Evolutionary conservation across 345 rosid genomes (phyloP), one percentile per base, ranked within the genome.

Genomic region (Brassica cretica): DNA sequence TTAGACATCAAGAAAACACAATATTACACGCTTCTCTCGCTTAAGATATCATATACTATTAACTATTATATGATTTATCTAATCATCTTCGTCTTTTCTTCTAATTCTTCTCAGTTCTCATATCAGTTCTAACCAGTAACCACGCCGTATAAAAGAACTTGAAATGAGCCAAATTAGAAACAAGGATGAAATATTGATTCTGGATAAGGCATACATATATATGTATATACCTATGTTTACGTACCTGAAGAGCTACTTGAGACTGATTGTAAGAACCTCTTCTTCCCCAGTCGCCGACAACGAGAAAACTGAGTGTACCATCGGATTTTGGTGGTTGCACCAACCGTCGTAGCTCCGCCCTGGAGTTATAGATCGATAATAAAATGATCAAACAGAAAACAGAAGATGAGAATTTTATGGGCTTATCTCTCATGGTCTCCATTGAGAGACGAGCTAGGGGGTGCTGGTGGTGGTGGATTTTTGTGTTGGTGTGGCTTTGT

Each of bases 251-350:
- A 71, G 97, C 94, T 27, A 89, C 94, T 32, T 76, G 66, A 5
- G 93, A 86, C 70, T 91, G 97, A 32, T 91, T 91, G 77, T 65
- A 88, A 27, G 62, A 27, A 27, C 94, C 94, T 76, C 80, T 73
- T 78, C 97, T 83, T 64, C 94, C 97, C 97, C 94, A 91, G 32
- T 91, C 97, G 49, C 97, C 93, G 56, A 88, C 84, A 8, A 91
- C 97, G 70, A 91, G 72, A 80, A 89, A 81, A 76, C 83, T 84
- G 59, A 89, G 85, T 2, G 90, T 80, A 46, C 89, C 89, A 55
- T 89, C 90, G 3, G 39, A 41, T 74, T 89, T 86, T 5, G 66
- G 72, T 14, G 82, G 62, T 39, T 89, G 94, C 19, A 81, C 71
- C 6, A 89, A 67, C 39, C 83, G 77, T 30, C 55, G 77, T 46